Base-by-base conservation (phyloP, 192 early-diverging fungal genomes). In the Backusella sp. region DNA sequence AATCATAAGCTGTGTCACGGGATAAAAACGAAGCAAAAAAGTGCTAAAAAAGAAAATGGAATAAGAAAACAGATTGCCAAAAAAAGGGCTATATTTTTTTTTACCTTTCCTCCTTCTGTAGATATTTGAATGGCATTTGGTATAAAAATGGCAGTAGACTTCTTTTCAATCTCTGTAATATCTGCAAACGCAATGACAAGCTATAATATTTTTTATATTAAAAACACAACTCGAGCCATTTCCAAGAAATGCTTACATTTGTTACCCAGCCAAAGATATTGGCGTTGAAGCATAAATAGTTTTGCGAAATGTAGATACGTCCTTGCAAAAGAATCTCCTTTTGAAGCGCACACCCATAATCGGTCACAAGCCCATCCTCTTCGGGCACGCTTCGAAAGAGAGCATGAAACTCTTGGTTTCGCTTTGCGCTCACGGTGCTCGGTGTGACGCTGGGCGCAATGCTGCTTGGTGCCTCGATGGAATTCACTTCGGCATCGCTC, bases 241-340 rank as follows among this genome's bases (percentile, higher is more conserved):
- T 32, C 32, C 17, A 72, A 28, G n/a, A 39, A 14, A 75, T 62
- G 36, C 26, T 67, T 87, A 87, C 89, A 74, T 87, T 93, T 4
- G 93, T 94, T 3, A 94, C 91, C 91, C 94, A 96, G 39, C 96
- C 96, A 86, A 97, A 94, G 73, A 97, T 94, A 74, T 94, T 95
- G 44, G 92, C 91, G 83, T 95, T 90, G 80, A 97, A 97, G 79
- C 92, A 93, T 44, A 95, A 80, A 80, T 91, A 84, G 77, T 88
- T 91, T 73, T 94, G 88, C 3, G 95, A 95, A 78, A 95, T 83
- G 77, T 94, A 96, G 65, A 97, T 78, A 46, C 92, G 85, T 11
- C 96, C 96, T 66, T 97, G 96, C 19, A 94, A 88, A 5, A 97
- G 83, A 49, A 97, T 96, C 65, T 97, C 96, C 66, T 94, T 93